Evolutionary conservation across 306 rosid genomes (phyloP).

Genomic region (Nissolia schottii): DNA sequence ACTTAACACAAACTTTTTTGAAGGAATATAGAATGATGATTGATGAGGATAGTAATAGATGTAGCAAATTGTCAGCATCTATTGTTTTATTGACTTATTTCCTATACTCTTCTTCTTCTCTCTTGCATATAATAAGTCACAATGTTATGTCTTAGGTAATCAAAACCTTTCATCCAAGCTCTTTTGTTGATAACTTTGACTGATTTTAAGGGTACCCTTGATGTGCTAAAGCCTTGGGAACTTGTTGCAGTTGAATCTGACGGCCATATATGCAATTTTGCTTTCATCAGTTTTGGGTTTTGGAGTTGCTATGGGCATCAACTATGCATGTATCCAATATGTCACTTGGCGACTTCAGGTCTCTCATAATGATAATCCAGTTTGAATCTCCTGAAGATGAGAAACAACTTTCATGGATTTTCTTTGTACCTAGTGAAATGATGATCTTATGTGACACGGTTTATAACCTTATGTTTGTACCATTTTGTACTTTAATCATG

Average conservation of each 20-base stretch:
- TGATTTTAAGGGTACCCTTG: not conserved
- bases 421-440: not conserved
- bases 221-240: slow-evolving; percentile 13
- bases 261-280: slow-evolving; percentile 62
- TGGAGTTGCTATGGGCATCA: slow-evolving; percentile 74
- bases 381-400: slow-evolving; percentile 31
- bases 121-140: not conserved
- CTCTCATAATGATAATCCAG: slow-evolving; percentile 44
- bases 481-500: not conserved
- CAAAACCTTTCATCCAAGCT: not conserved
- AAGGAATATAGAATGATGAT: not conserved
- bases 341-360: slow-evolving; percentile 66
- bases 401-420: slow-evolving; percentile 17
- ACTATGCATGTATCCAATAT: slow-evolving; percentile 56
- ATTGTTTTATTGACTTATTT: not conserved
- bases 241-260: slow-evolving; percentile 68
- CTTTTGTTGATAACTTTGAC: not conserved
- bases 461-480: slow-evolving; percentile 9
- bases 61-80: not conserved
- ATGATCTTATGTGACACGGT: not conserved
- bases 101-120: not conserved
- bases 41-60: not conserved
- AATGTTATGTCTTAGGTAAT: not conserved
- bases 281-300: slow-evolving; percentile 76
- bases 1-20: not conserved